Conservation (phyloP, 73 alveolate genomes). For the Durusdinium trenchii region DNA sequence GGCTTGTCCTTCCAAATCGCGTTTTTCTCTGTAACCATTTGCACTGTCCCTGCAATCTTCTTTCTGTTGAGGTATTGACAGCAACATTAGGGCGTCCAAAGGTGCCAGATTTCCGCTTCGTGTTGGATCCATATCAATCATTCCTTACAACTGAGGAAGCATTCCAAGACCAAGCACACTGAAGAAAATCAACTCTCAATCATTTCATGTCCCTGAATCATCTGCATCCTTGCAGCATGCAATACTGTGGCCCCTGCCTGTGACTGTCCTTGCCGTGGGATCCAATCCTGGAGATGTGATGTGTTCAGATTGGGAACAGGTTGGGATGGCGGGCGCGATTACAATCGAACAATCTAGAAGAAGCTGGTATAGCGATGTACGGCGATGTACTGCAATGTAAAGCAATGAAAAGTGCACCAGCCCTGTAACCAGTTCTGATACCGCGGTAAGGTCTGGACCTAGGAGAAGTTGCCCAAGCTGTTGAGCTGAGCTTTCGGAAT, state of each 20-base stretch:
- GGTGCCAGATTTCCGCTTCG: conserved; percentile 53
- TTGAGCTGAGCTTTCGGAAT: conserved; percentile 32
- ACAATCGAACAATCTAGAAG: no score
- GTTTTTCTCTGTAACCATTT: no score
- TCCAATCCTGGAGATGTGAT: neutral
- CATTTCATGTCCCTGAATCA: no score
- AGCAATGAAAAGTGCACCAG: no score
- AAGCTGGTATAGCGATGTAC: no score
- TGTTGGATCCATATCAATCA: conserved; percentile 61
- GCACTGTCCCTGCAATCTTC: no score
- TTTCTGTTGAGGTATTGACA: conserved; percentile 20
- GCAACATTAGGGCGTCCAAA: conserved; percentile 61
- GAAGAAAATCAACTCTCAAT: no score
- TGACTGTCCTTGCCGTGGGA: conserved; percentile 19
- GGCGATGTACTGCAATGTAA: no score
- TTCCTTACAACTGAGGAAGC: neutral
- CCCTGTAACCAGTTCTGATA: neutral
- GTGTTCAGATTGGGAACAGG: neutral
- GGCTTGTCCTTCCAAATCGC: no score
- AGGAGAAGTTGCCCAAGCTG: conserved; percentile 52
- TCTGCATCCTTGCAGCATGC: no score
- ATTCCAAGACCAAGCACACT: no score
- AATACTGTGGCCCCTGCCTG: conserved; percentile 27
- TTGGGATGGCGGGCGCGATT: no score
- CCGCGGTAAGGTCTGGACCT: neutral